phyloP scores from a whole-genome alignment of 352 stramenopile species.

The Aphanomyces euteiches region DNA sequence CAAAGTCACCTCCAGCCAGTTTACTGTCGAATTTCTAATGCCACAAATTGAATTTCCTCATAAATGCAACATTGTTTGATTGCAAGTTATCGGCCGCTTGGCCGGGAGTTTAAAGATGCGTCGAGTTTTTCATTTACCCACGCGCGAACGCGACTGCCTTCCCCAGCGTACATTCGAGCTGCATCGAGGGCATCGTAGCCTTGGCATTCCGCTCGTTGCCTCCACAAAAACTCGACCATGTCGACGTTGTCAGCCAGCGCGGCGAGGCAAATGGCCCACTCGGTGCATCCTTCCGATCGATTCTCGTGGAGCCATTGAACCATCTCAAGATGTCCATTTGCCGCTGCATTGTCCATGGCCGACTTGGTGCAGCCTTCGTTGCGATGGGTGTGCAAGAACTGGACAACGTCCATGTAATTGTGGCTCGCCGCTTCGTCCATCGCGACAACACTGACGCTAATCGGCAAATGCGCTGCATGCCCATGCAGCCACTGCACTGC shows the following conservation, averaged over 20 bases:
- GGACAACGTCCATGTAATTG: neutral
- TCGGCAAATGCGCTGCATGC: slow-evolving; percentile 15
- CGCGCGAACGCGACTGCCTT: neutral
- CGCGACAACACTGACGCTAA: neutral
- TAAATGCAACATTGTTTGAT: too few relatives aligned
- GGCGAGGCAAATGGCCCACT: neutral
- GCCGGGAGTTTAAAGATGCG: too few relatives aligned
- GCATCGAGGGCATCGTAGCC: neutral
- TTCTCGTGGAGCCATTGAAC: neutral
- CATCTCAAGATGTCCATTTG: neutral
- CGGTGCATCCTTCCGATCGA: slow-evolving; percentile 5
- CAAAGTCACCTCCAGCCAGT: too few relatives aligned
- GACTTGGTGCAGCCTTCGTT: neutral
- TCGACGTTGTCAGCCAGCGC: slow-evolving; percentile 8
- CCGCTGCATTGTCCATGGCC: neutral
- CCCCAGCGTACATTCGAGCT: neutral
- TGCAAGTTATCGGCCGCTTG: too few relatives aligned
- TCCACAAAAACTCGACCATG: neutral
- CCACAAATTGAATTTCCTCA: too few relatives aligned
- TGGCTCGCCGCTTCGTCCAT: slow-evolving; percentile 1
- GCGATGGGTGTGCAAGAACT: neutral
- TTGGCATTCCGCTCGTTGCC: neutral
- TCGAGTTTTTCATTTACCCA: neutral
- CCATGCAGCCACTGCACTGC: slow-evolving; percentile 31
- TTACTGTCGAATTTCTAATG: too few relatives aligned